Evolutionary conservation across 257 asterid species (phyloP), one percentile per base, ranked within the genome.

Genomic region (Eucommia ulmoides): DNA sequence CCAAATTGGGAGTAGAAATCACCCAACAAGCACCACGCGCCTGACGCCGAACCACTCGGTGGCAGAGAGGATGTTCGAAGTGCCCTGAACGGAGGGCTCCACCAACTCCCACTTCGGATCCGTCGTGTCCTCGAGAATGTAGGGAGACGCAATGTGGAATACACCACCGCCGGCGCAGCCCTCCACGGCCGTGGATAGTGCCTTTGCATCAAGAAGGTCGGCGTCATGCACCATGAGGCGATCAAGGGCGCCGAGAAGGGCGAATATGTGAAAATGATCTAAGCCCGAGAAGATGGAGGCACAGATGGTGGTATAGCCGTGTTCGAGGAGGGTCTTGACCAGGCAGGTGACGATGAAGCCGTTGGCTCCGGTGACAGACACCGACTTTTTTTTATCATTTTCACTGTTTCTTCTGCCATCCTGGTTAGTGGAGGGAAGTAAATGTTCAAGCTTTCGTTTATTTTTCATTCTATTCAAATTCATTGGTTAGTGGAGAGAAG

Each of bases 331-430:
- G n/a, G n/a, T n/a, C n/a, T n/a, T n/a, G n/a, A n/a, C n/a, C n/a
- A n/a, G 23, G 84, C 89, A 77, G 10, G 97, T 73, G 14, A 95
- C 97, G 46, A 88, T 84, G 92, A 84, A 84, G 8, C 97, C 97
- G 67, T 81, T 81, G 62, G 97, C 95, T 33, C 97, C 97, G 52
- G 95, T 84, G 58, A 88, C 86, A 54, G 92, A 81, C 12, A 88
- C 95, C 29, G 94, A 70, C 59, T 69, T 77, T n/a, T n/a, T n/a
- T n/a, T n/a, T n/a, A n/a, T n/a, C n/a, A n/a, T n/a, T n/a, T n/a
- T n/a, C n/a, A n/a, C n/a, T n/a, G n/a, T n/a, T n/a, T n/a, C n/a
- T n/a, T n/a, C n/a, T n/a, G n/a, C n/a, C n/a, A n/a, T n/a, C n/a
- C n/a, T n/a, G n/a, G n/a, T n/a, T n/a, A n/a, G n/a, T n/a, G n/a